Base-by-base conservation (phyloP, 768 basidiomycete genomes). In the Megacollybia marginata region DNA sequence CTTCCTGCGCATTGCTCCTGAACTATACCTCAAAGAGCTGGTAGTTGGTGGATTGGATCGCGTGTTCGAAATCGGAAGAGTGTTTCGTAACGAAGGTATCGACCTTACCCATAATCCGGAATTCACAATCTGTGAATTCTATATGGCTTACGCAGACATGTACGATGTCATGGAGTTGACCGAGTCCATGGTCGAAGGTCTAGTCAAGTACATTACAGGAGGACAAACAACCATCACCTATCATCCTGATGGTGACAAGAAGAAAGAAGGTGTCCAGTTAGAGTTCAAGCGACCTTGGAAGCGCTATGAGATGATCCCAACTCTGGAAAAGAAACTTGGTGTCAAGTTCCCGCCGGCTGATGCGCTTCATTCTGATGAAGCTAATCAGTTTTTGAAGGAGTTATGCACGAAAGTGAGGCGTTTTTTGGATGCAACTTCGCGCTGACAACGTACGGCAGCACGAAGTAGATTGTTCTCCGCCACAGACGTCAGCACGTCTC, bases 111-210 rank as follows among this genome's bases (percentile, higher is more conserved):
- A 99, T 68, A 99, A 99, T 69, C 96, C 96, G 57, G 96, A 99
- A 66, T 97, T 97, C 72, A 90, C 92, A 5, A 95, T 97, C 70
- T 98, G 95, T 78, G 95, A 99, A 72, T 98, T 99, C 70, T 99
- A 98, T 64, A 98, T 99, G 95, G 95, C 96, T 31, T 98, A 97
- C 59, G 96, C 96, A 51, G 96, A 98, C 66, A 94, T 95, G 93
- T 87, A 91, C 71, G 96, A 98, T 62, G 51, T 98, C 51, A 97
- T 99, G 95, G 96, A 97, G 38, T 76, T 98, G 50, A 99, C 96
- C 13, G 96, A 99, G 68, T 69, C 71, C 40, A 75, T 99, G 72
- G 64, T 98, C 15, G 89, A 93, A 61, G 91, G 93, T 8, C 69
- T 99, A 68, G 95, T 98, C 62, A 88, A 85, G 78, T 79, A 75